Evolutionary conservation across 2,329 filamentous ascomycete genomes (phyloP).

Genomic region (Phialophora macrospora): DNA sequence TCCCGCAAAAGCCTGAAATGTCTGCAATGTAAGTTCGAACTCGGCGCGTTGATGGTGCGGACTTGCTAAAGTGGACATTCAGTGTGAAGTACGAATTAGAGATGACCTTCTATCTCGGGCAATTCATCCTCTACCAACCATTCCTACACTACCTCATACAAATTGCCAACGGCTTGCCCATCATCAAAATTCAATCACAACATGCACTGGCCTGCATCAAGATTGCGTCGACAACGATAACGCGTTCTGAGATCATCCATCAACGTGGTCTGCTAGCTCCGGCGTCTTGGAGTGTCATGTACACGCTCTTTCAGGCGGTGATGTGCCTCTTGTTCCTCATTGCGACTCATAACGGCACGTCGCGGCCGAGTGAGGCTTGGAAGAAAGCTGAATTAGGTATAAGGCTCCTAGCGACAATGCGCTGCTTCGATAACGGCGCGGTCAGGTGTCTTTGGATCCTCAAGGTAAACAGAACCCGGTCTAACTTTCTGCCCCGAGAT

Average conservation of each 20-base stretch:
- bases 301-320: conserved; percentile 36
- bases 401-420: conserved; percentile 29
- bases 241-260: conserved; percentile 29
- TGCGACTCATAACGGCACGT: conserved; percentile 35
- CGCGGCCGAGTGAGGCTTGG: conserved; percentile 37
- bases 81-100: conserved; percentile 33
- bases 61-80: not conserved
- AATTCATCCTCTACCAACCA: conserved; percentile 34
- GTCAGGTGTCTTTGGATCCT: conserved; percentile 30
- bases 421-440: conserved; percentile 32
- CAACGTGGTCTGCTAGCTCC: conserved; percentile 28
- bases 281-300: conserved; percentile 32
- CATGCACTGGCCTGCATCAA: conserved; percentile 37
- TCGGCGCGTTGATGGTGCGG: not conserved
- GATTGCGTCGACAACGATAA: conserved; percentile 33
- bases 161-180: conserved; percentile 69
- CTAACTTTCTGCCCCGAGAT: not conserved
- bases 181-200: conserved; percentile 64
- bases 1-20: conserved; percentile 16
- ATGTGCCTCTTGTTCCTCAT: conserved; percentile 36
- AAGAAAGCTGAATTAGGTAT: conserved; percentile 34
- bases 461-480: conserved; percentile 14
- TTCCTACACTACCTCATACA: conserved; percentile 36
- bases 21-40: conserved; percentile 22
- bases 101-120: conserved; percentile 31